phyloP scores from a whole-genome alignment of 345 rosid species.

The Cardiospermum halicacabum region DNA sequence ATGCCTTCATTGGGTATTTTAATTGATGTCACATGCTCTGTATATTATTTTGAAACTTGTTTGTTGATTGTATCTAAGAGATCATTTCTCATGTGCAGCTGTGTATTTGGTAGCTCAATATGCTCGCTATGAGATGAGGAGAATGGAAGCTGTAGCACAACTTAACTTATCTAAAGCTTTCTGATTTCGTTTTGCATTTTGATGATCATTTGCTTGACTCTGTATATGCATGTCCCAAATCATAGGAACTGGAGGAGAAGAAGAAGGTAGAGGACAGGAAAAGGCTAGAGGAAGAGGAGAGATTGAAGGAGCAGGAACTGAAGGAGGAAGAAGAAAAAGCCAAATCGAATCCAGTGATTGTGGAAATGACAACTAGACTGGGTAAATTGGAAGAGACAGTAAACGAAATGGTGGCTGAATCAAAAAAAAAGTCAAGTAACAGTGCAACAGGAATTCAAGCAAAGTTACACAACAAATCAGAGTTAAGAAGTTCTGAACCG shows the following conservation, averaged over 20 bases:
- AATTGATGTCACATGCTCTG: constrained; percentile 13
- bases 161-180: not conserved
- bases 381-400: constrained; percentile 66
- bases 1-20: constrained; percentile 83
- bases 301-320: constrained; percentile 42
- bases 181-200: constrained; percentile 1
- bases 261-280: constrained; percentile 33
- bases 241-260: constrained; percentile 59
- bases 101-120: constrained; percentile 85
- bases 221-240: not conserved
- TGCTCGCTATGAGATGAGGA: constrained; percentile 74
- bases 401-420: constrained; percentile 53
- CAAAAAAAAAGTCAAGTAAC: constrained; percentile 43
- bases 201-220: not conserved
- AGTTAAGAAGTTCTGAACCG: constrained; percentile 16
- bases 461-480: constrained; percentile 9
- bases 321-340: constrained; percentile 40
- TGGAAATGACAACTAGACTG: constrained; percentile 66
- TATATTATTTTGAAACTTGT: constrained; percentile 9
- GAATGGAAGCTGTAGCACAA: constrained; percentile 69
- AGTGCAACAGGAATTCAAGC: constrained; percentile 29
- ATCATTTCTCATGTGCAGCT: constrained; percentile 40
- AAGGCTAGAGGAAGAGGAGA: constrained; percentile 49
- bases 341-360: constrained; percentile 31
- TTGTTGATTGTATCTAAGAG: constrained; percentile 25